phyloP scores from a whole-genome alignment of 495 filamentous ascomycete species.

The Daldinia childiae region DNA sequence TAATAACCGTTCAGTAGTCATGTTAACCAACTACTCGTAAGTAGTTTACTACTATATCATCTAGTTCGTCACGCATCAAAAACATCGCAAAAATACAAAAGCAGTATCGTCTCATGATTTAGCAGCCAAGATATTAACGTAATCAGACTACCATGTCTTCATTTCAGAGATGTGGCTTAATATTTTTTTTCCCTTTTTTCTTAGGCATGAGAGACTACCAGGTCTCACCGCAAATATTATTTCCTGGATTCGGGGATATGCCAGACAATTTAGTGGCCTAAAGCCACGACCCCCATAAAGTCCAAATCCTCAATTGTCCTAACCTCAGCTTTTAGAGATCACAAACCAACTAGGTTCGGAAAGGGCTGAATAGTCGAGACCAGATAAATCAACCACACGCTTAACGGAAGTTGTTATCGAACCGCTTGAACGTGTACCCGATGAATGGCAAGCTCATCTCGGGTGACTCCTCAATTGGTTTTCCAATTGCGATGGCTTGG shows the following conservation, averaged over 20 bases:
- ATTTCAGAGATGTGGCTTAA: constrained; percentile 20
- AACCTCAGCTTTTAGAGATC: neutral
- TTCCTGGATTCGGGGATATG: neutral
- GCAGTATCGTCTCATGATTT: constrained; percentile 11
- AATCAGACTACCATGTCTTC: constrained; percentile 23
- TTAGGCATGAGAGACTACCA: constrained; percentile 28
- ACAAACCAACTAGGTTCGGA: neutral
- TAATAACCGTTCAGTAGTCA: neutral
- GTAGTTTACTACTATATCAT: neutral
- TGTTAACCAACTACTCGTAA: neutral
- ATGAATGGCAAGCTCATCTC: constrained; percentile 98
- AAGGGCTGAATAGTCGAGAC: neutral
- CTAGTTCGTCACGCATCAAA: constrained; percentile 2
- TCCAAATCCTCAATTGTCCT: constrained; percentile 10
- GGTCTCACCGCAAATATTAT: constrained; percentile 27
- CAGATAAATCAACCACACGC: constrained; percentile 4
- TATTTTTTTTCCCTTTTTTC: constrained; percentile 2
- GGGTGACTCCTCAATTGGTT: constrained; percentile 59
- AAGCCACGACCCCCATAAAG: neutral
- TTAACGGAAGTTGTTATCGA: constrained; percentile 77
- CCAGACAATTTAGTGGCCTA: constrained; percentile 3
- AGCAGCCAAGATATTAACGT: constrained; percentile 19
- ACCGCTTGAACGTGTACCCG: constrained; percentile 98
- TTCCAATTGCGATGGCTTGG: constrained; percentile 49
- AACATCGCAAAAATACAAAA: constrained; percentile 29